These are phyloP conservation scores for Spathaspora boniae DNA, from an alignment of 805 yeast genomes.

Conservation along the genomic window DNA sequence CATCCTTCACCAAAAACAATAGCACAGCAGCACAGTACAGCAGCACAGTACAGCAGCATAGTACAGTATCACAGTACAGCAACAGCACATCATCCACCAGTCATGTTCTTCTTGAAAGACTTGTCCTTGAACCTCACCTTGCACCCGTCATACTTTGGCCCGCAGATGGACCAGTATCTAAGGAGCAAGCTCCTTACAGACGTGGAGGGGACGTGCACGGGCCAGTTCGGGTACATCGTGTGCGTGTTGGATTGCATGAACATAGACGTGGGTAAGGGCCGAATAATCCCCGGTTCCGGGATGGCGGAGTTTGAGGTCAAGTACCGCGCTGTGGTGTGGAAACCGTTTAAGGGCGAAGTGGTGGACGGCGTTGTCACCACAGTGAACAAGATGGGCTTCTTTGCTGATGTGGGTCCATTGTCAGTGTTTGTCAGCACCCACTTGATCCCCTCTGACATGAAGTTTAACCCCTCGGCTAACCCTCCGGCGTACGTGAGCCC, in stretches of 20 bases:
- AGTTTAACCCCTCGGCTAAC: conserved; percentile 89
- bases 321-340: conserved; percentile 96
- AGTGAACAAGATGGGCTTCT: conserved; percentile 92
- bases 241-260: conserved; percentile 94
- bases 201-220: conserved; percentile 98
- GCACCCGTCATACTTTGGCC: conserved; percentile 97
- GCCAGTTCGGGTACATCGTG: conserved; percentile 95
- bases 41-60: too few relatives aligned
- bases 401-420: conserved; percentile 97
- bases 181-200: conserved; percentile 88
- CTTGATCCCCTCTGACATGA: conserved; percentile 90
- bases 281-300: conserved; percentile 86
- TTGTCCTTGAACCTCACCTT: conserved; percentile 86
- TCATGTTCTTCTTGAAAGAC: conserved; percentile 63
- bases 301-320: conserved; percentile 95
- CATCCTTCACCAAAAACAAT: too few relatives aligned
- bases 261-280: conserved; percentile 92
- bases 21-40: too few relatives aligned
- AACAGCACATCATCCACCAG: background rate
- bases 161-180: conserved; percentile 92
- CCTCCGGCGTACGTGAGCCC: conserved; percentile 98
- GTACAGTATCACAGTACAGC: too few relatives aligned
- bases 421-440: conserved; percentile 93
- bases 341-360: conserved; percentile 98
- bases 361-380: conserved; percentile 95